Evolutionary conservation across 2,329 filamentous ascomycete genomes (phyloP).

Genomic region (Sarocladium oryzae): DNA sequence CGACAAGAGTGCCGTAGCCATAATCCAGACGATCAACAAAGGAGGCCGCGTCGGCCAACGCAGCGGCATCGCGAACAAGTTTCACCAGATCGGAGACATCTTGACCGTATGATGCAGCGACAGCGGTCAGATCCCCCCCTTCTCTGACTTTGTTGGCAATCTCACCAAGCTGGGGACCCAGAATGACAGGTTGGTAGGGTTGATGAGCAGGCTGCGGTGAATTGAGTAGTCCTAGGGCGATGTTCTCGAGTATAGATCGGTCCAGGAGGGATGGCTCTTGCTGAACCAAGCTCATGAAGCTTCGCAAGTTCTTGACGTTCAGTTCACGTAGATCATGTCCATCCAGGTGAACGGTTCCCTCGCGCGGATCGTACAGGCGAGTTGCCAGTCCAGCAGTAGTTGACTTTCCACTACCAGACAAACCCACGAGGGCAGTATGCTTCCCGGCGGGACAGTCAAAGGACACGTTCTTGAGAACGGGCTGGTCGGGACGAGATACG

Average conservation of each 20-base stretch:
- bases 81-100: conserved; percentile 44
- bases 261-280: conserved; percentile 39
- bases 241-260: conserved; percentile 43
- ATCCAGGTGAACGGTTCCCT: conserved; percentile 41
- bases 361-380: conserved; percentile 50
- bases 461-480: conserved; percentile 25
- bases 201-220: conserved; percentile 31
- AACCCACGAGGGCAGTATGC: conserved; percentile 31
- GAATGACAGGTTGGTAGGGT: conserved; percentile 34
- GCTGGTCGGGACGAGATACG: conserved; percentile 26
- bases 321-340: conserved; percentile 41
- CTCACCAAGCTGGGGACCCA: conserved; percentile 40
- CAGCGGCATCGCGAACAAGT: conserved; percentile 43
- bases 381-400: conserved; percentile 49
- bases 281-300: conserved; percentile 37
- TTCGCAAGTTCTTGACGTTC: conserved; percentile 28
- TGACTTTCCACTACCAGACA: conserved; percentile 52
- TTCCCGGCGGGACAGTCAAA: conserved; percentile 31
- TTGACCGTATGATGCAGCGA: conserved; percentile 35
- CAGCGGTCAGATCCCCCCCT: conserved; percentile 37
- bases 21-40: conserved; percentile 50
- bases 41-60: conserved; percentile 49
- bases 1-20: conserved; percentile 47
- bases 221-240: conserved; percentile 41
- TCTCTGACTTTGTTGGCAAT: conserved; percentile 45